Conservation (phyloP, 345 rosid genomes). For the Lepidium aucheri region DNA sequence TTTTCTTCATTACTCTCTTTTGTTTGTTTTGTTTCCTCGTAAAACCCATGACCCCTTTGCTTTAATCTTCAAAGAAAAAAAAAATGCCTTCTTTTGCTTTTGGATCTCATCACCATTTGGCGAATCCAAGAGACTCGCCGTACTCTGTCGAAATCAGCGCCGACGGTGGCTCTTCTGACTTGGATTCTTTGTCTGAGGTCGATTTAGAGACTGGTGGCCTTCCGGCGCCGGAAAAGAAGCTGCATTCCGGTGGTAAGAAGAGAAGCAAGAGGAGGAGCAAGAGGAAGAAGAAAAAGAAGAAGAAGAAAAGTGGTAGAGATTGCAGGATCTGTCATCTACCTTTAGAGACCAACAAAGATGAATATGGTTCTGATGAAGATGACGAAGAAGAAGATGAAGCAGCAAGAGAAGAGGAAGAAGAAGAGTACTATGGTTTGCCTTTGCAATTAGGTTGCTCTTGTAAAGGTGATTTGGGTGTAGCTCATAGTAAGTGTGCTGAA, state of each 20-base stretch:
- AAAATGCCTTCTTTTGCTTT: slow-evolving; percentile 35
- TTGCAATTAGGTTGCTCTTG: slow-evolving; percentile 48
- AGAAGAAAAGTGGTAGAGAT: slow-evolving; percentile 30
- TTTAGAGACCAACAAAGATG: slow-evolving; percentile 28
- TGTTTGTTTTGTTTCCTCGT: slow-evolving; percentile 8
- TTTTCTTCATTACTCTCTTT: neutral
- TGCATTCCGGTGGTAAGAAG: slow-evolving; percentile 31
- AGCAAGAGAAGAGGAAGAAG: slow-evolving; percentile 17
- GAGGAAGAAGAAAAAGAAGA: slow-evolving; percentile 13
- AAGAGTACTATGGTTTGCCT: slow-evolving; percentile 32
- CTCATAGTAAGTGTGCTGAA: slow-evolving; percentile 56
- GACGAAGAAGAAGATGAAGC: neutral
- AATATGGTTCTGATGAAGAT: slow-evolving; percentile 15
- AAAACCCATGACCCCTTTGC: slow-evolving; percentile 29
- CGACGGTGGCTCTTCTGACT: slow-evolving; percentile 28
- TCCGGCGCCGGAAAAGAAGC: slow-evolving; percentile 23
- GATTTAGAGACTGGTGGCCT: slow-evolving; percentile 43
- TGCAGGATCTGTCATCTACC: slow-evolving; percentile 71
- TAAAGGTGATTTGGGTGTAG: slow-evolving; percentile 50
- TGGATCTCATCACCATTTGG: slow-evolving; percentile 33
- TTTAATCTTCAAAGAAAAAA: slow-evolving; percentile 19
- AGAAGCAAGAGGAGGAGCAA: slow-evolving; percentile 16
- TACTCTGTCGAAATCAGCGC: slow-evolving; percentile 40
- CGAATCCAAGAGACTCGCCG: slow-evolving; percentile 24
- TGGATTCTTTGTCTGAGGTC: slow-evolving; percentile 41